Evolutionary conservation across 441 rosid genomes (phyloP).

Genomic region (Breynia disticha): DNA sequence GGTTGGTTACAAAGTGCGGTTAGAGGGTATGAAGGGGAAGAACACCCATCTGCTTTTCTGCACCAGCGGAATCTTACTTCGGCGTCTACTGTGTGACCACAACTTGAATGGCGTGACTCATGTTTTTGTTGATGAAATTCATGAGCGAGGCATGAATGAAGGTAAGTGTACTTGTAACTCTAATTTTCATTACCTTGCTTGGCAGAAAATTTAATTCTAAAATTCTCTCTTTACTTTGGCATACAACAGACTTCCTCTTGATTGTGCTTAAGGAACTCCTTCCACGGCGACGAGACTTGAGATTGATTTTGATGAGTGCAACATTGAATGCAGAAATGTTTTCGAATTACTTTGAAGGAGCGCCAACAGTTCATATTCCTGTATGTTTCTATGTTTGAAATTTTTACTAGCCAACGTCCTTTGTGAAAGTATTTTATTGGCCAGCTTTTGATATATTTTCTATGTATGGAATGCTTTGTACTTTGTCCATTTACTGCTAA

Average conservation of each 20-base stretch:
- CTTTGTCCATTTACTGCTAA: background rate
- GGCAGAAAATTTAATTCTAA: background rate
- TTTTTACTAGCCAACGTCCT: background rate
- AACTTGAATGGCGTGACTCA: conserved; percentile 87
- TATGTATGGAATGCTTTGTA: too few species aligned
- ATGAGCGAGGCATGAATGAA: conserved; percentile 99
- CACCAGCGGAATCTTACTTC: conserved; percentile 93
- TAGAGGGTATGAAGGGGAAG: conserved; percentile 93
- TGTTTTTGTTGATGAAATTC: conserved; percentile 98
- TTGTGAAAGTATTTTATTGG: too few species aligned
- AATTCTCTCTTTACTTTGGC: conserved; percentile 6
- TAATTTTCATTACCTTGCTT: background rate
- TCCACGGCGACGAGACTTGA: conserved; percentile 86
- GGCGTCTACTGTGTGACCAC: conserved; percentile 80
- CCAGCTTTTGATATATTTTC: too few species aligned
- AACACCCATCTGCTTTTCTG: conserved; percentile 95
- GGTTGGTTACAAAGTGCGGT: conserved; percentile 99
- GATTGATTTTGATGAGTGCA: conserved; percentile 97
- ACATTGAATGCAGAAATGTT: conserved; percentile 95
- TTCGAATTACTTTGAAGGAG: conserved; percentile 78
- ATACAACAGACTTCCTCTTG: conserved; percentile 67
- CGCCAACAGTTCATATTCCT: conserved; percentile 88
- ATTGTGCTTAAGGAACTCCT: conserved; percentile 96
- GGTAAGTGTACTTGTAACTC: conserved; percentile 34
- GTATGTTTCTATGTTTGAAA: conserved; percentile 28